Evolutionary conservation across 2,329 filamentous ascomycete genomes (phyloP).

Genomic region (Monosporascus sp.): DNA sequence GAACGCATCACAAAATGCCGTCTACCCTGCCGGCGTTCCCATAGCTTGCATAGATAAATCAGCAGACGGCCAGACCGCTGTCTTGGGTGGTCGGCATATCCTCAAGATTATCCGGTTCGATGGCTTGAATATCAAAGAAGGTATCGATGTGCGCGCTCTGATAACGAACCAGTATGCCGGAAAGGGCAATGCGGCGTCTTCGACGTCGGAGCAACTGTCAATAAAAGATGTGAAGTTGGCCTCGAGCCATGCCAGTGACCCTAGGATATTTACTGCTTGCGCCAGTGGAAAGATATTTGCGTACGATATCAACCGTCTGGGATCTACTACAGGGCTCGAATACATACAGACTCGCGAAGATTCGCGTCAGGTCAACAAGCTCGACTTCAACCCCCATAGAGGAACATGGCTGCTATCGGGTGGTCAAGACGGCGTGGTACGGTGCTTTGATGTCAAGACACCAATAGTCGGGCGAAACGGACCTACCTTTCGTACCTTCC

Average conservation of each 20-base stretch:
- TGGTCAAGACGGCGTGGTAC: constrained; percentile 59
- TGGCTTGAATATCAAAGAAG: constrained; percentile 48
- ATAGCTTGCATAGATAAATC: constrained; percentile 55
- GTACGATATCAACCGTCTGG: constrained; percentile 53
- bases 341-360: constrained; percentile 57
- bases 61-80: constrained; percentile 48
- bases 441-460: constrained; percentile 53
- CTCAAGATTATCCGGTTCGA: constrained; percentile 57
- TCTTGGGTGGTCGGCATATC: constrained; percentile 55
- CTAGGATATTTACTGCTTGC: constrained; percentile 57
- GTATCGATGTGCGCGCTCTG: constrained; percentile 51
- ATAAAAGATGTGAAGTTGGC: constrained; percentile 60
- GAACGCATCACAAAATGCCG: constrained; percentile 49
- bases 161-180: constrained; percentile 46
- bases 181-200: constrained; percentile 33
- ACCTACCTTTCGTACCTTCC: constrained; percentile 44
- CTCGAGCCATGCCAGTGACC: constrained; percentile 36
- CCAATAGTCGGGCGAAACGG: constrained; percentile 44
- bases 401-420: constrained; percentile 55
- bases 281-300: constrained; percentile 60
- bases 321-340: constrained; percentile 42
- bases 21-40: constrained; percentile 46
- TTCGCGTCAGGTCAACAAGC: constrained; percentile 56
- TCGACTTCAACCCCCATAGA: constrained; percentile 58
- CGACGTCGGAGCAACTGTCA: constrained; percentile 52